Evolutionary conservation across 2,329 filamentous ascomycete species (phyloP), one percentile per base, ranked within the genome.

Genomic region (Fusarium concolor): DNA sequence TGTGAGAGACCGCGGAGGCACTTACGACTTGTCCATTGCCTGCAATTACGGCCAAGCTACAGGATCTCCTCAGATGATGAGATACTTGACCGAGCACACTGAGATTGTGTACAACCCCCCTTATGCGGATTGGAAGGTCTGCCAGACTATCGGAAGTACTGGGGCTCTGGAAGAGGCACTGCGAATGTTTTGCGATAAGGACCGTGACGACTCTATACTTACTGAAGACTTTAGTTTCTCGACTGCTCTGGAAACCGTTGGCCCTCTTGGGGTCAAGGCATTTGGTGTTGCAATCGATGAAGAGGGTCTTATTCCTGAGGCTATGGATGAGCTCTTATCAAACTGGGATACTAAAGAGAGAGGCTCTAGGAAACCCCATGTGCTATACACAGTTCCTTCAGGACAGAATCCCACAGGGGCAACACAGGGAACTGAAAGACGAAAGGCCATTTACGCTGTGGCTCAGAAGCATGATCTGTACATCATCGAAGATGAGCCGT

Each of bases 191-290:
- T 90, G 90, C 70, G 86, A 88, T 67, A 81, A 81, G 51, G 85
- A 88, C 58, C 86, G 91, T 10, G 88, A 90, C 1, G 94, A 98
- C 76, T 88, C 89, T 61, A 83, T 98, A 47, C 79, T 98, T 22
- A 94, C 92, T 10, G 96, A 98, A 79, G 91, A 95, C 75, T 98
- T 95, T 79, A 95, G 93, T 38, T 99, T 97, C 81, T 89, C 91
- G 9, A 92, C 92, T 0, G 86, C 87, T 11, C 80, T 89, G 3
- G 87, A 89, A 79, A 89, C 87, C 3, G 83, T 86, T 5, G 74
- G 75, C 7, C 86, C 87, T 2, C 75, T 89, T 5, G 86, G 86
- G 1, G 76, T 88, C 59, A 81, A 80, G 58, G 79, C 84, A 1
- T 80, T 85, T 57, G 87, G 86, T 12, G 81, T 83, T 15, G 71